phyloP scores from a whole-genome alignment of 345 rosid genomes.

The Eucalyptus regnans region DNA sequence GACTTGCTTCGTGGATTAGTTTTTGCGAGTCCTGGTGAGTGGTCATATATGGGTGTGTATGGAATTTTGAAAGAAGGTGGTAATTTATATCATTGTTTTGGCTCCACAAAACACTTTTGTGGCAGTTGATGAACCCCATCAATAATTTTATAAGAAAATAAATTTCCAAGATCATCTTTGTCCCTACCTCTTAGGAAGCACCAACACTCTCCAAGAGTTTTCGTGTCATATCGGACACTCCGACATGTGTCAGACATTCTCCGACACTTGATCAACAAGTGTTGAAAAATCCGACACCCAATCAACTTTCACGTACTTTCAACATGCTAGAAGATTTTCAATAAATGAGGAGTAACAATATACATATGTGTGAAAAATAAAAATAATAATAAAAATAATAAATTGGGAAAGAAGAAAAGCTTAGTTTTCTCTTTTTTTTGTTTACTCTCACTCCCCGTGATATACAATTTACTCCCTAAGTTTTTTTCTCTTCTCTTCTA shows the following conservation, averaged over 20 bases:
- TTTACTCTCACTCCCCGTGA: fast-evolving
- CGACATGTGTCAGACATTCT: too few relatives aligned
- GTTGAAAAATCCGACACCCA: fast-evolving
- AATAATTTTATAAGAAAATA: too few relatives aligned
- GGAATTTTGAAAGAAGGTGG: not conserved
- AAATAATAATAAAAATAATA: too few relatives aligned
- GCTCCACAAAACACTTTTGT: not conserved
- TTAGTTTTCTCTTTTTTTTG: too few relatives aligned
- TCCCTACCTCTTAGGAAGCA: not conserved
- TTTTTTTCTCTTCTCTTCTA: too few relatives aligned
- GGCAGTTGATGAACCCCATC: not conserved
- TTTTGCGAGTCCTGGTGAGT: not conserved
- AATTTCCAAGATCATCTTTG: not conserved
- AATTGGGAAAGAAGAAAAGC: too few relatives aligned
- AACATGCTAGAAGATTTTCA: fast-evolving
- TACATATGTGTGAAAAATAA: too few relatives aligned
- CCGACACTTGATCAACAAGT: fast-evolving
- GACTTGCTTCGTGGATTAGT: not conserved
- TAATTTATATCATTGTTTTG: not conserved
- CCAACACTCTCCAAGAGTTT: fast-evolving
- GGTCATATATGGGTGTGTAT: not conserved
- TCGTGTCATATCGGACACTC: too few relatives aligned
- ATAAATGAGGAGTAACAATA: too few relatives aligned
- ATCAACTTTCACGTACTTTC: too few relatives aligned
- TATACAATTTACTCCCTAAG: too few relatives aligned